A percentile compares a stretch with the other conserved stretches of the same genome.
Conservation (phyloP, 2,329 filamentous ascomycete genomes). For the Cladosporium sp. region DNA sequence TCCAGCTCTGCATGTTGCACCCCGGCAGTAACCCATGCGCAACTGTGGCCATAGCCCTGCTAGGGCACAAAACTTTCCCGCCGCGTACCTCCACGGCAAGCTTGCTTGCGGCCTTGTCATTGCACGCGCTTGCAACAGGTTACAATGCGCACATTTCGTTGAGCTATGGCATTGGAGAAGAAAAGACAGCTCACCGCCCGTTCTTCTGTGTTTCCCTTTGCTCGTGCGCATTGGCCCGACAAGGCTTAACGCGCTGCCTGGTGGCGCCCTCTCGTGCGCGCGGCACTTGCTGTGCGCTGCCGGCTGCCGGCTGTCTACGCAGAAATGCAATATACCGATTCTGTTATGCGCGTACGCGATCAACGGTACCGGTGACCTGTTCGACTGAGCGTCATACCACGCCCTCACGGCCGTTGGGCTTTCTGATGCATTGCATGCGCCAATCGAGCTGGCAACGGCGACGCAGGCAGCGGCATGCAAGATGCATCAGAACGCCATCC, state of each 20-base stretch:
- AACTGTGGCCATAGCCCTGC: background rate
- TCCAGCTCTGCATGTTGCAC: background rate
- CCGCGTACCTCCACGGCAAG: background rate
- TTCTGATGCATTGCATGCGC: background rate
- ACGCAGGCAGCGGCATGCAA: background rate
- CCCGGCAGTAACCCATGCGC: background rate
- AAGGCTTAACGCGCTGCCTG: background rate
- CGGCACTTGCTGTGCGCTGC: background rate
- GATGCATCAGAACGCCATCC: background rate
- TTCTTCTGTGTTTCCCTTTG: background rate
- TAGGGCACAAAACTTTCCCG: background rate
- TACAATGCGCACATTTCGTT: background rate
- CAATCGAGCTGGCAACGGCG: background rate
- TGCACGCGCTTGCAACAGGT: background rate
- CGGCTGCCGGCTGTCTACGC: constrained; percentile 1
- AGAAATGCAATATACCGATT: background rate
- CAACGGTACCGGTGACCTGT: background rate
- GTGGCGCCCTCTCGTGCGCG: background rate
- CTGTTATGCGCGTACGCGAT: background rate
- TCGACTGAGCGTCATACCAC: background rate
- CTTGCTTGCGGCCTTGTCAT: background rate
- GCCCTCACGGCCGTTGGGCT: background rate
- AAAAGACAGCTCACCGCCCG: background rate
- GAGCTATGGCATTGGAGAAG: background rate
- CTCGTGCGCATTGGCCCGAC: background rate